Percentiles rank a stretch among this genome's conserved stretches.
These are phyloP conservation scores for Apiospora marii DNA, from an alignment of 2,329 filamentous ascomycete genomes.

Conservation along the genomic window DNA sequence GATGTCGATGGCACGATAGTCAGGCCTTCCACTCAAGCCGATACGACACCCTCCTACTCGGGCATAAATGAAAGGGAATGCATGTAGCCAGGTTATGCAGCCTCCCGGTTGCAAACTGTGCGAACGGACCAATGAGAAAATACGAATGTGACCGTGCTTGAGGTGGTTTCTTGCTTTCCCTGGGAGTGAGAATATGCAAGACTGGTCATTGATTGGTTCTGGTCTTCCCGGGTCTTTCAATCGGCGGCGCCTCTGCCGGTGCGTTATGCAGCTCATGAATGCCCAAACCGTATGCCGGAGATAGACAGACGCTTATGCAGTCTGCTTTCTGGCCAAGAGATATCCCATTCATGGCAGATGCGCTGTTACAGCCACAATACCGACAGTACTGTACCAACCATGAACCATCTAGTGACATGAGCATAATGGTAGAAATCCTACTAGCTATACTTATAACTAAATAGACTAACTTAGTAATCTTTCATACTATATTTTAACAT, in stretches of 20 bases:
- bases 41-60: not conserved
- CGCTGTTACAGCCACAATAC: no score
- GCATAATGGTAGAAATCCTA: no score
- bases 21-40: not conserved
- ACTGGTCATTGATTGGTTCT: not conserved
- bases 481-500: no score
- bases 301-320: not conserved
- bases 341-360: no score
- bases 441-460: no score
- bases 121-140: not conserved
- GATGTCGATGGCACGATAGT: not conserved
- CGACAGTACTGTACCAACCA: no score
- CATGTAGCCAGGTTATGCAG: not conserved
- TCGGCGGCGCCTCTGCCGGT: not conserved
- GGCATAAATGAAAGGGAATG: not conserved
- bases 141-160: not conserved
- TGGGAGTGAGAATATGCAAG: not conserved
- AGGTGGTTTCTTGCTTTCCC: not conserved
- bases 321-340: not conserved
- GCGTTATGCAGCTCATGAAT: not conserved
- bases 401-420: no score
- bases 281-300: no score
- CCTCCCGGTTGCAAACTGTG: not conserved
- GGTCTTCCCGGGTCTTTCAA: not conserved
- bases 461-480: no score